Percentiles rank a stretch among this genome's conserved stretches.
Conservation (phyloP, 2,329 filamentous ascomycete genomes). For the Colletotrichum tabaci region DNA sequence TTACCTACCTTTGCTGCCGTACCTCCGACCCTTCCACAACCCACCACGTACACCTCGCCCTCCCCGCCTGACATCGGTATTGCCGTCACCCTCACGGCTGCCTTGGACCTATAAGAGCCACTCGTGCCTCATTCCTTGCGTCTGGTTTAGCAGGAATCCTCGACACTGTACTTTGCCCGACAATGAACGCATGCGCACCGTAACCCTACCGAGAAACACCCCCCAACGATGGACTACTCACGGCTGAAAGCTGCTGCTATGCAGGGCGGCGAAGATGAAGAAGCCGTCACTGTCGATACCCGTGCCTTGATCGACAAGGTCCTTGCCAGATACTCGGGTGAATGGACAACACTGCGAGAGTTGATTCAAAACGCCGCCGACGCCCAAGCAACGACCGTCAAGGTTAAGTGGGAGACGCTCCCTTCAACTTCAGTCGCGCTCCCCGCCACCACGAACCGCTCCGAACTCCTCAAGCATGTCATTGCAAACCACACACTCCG, state of each 20-base stretch:
- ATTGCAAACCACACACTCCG: constrained; percentile 88
- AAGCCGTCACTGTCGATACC: constrained; percentile 98
- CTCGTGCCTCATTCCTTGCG: background rate
- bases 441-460: constrained; percentile 73
- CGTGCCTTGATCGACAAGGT: constrained; percentile 98
- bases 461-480: constrained; percentile 84
- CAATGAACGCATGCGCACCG: constrained; percentile 16
- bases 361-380: constrained; percentile 99
- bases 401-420: constrained; percentile 91
- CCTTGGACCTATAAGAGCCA: background rate
- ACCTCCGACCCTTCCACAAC: no score
- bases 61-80: background rate
- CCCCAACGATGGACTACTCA: constrained; percentile 75
- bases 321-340: constrained; percentile 93
- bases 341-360: constrained; percentile 92
- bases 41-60: background rate
- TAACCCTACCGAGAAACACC: constrained; percentile 23
- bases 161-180: constrained; percentile 11
- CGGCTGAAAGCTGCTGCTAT: constrained; percentile 90
- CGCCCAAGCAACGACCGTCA: constrained; percentile 90
- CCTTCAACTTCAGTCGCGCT: constrained; percentile 86
- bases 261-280: constrained; percentile 88
- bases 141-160: background rate
- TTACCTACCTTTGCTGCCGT: background rate
- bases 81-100: background rate